Base-by-base conservation (phyloP, 1,139 yeast species). In the Pichia sp. region DNA sequence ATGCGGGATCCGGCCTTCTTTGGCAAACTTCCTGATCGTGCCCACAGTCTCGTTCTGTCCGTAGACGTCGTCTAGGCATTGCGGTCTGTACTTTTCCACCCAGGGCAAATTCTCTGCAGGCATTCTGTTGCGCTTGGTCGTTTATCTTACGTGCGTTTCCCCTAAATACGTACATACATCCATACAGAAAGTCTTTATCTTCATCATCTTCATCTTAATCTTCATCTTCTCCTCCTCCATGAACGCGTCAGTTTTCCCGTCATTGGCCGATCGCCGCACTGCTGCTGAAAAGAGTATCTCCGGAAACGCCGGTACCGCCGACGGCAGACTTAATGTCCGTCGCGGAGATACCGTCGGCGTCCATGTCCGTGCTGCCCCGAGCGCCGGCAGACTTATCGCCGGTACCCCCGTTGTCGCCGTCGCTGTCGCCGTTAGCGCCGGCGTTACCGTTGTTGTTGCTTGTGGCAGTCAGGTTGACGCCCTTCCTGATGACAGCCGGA, bases 61-160 rank as follows among this genome's bases (percentile, higher is more conserved):
- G 61, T 88, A 83, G 9, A 95, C 95, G 50, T 93, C 97, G 61
- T 87, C 89, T 51, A 95, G 74, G 6, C 84, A 76, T 46, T 76
- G 75, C 0, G 99, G 99, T 61, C 99, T 84, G 70, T 93, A 95
- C 70, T 95, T 95, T 70, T 95, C 99, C 51, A 95, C 96, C 99
- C 83, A 79, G 17, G 83, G 83, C 16, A 79, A 66, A 55, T 77
- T 77, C 31, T 77, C 79, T 0, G 43, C 16, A 7, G 51, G 20
- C 54, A 54, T 54, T 14, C 16, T 20, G 24, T 20, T 20, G 24
- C 24, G 24, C 24, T 20, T 20, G 24, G 9, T 9, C 24, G 16
- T 27, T 29, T 45, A 30, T 45, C 34, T 17, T 12, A n/a, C 44
- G 3, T 41, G n/a, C 17, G n/a, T 41, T 20, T 20, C 24, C 24